These are phyloP conservation scores for Peronospora destructor DNA, from an alignment of 352 stramenopile genomes.

Conservation along the genomic window DNA sequence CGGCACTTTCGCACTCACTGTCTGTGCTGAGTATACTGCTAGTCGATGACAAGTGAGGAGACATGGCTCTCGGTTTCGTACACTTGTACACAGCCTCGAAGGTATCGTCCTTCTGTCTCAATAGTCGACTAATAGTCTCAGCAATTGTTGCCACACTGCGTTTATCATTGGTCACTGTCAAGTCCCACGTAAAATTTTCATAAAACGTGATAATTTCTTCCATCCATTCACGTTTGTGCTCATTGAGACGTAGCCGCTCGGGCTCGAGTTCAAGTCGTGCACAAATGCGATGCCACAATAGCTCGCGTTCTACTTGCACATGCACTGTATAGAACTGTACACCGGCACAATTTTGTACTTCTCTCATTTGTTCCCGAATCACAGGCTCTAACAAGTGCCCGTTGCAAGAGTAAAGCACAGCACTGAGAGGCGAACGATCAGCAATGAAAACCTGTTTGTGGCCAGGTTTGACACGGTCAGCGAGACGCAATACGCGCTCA, in stretches of 20 bases:
- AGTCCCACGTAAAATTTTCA: slow-evolving; percentile 70
- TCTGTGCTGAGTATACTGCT: slow-evolving; percentile 59
- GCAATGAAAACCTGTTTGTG: slow-evolving; percentile 71
- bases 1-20: slow-evolving; percentile 59
- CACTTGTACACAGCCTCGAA: slow-evolving; percentile 59
- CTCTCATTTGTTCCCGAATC: slow-evolving; percentile 75
- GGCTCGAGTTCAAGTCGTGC: slow-evolving; percentile 56
- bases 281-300: slow-evolving; percentile 74
- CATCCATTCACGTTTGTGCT: slow-evolving; percentile 84
- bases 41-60: slow-evolving; percentile 22
- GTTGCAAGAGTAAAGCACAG: slow-evolving; percentile 72
- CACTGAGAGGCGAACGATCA: slow-evolving; percentile 79
- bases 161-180: slow-evolving; percentile 62
- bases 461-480: slow-evolving; percentile 36
- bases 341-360: slow-evolving; percentile 63
- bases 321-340: slow-evolving; percentile 85
- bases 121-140: slow-evolving; percentile 40
- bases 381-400: slow-evolving; percentile 73
- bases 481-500: slow-evolving; percentile 74
- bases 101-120: slow-evolving; percentile 50
- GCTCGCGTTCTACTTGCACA: slow-evolving; percentile 62
- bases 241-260: slow-evolving; percentile 67
- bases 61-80: slow-evolving; percentile 31
- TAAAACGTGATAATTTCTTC: slow-evolving; percentile 78
- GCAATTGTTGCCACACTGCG: slow-evolving; percentile 46